Conservation (phyloP, 352 stramenopile genomes). For the Phytophthora ohioensis region DNA sequence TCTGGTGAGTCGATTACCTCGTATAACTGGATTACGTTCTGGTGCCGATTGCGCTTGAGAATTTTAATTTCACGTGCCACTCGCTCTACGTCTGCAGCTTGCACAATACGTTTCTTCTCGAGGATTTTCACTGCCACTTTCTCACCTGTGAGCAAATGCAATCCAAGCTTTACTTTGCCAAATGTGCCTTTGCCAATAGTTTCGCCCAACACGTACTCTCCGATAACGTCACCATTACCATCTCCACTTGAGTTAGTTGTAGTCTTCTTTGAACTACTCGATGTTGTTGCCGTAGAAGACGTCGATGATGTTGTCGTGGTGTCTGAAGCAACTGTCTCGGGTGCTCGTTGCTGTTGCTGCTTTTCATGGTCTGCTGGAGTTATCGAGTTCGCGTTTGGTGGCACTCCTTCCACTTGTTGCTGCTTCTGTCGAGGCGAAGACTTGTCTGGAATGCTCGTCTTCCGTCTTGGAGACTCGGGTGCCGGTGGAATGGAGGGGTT, state of each 20-base stretch:
- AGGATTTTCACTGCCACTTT: constrained; percentile 94
- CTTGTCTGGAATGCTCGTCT: constrained; percentile 30
- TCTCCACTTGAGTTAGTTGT: constrained; percentile 18
- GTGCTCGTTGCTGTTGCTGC: constrained; percentile 29
- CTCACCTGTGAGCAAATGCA: constrained; percentile 91
- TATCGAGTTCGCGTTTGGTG: constrained; percentile 10
- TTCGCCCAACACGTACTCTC: constrained; percentile 92
- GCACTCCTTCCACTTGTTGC: constrained; percentile 22
- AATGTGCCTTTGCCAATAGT: constrained; percentile 95
- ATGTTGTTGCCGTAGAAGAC: neutral
- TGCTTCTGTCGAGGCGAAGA: constrained; percentile 32
- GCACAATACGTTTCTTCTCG: constrained; percentile 92
- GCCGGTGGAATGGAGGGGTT: constrained; percentile 28
- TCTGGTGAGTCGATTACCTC: constrained; percentile 74
- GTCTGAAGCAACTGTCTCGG: constrained; percentile 27
- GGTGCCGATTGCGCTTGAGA: constrained; percentile 91
- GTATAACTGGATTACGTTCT: constrained; percentile 89
- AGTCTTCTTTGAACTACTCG: constrained; percentile 1
- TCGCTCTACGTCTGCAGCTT: constrained; percentile 88
- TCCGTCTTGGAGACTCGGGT: constrained; percentile 26
- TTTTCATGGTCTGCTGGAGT: constrained; percentile 17
- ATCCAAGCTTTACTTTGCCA: constrained; percentile 91
- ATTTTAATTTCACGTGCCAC: constrained; percentile 96
- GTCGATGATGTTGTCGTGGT: constrained; percentile 1
- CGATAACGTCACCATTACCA: constrained; percentile 60